Percentiles rank a stretch among this genome's conserved stretches.
These are phyloP conservation scores for Volvox reticuliferus DNA, from an alignment of 139 green algal species.

Conservation along the genomic window DNA sequence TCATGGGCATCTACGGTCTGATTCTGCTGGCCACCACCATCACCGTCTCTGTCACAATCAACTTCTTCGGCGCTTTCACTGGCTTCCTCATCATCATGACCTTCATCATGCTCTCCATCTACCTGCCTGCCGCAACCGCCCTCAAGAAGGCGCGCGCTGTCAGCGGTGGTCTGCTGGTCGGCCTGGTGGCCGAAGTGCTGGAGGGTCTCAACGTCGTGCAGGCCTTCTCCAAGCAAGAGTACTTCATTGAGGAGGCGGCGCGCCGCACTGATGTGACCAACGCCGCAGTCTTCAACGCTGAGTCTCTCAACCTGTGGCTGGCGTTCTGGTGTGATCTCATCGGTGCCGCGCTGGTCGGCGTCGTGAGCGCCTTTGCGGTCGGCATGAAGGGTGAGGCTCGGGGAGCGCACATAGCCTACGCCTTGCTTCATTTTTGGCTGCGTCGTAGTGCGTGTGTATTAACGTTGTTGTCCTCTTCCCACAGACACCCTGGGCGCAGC, in stretches of 20 bases:
- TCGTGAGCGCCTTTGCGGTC: slow-evolving; percentile 69
- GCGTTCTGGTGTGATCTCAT: slow-evolving; percentile 80
- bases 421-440: no score
- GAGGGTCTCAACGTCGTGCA: slow-evolving; percentile 72
- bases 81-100: slow-evolving; percentile 66
- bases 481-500: slow-evolving; percentile 59
- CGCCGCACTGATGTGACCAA: slow-evolving; percentile 43
- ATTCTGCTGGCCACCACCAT: slow-evolving; percentile 75
- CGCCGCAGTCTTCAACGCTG: slow-evolving; percentile 66
- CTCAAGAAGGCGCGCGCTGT: slow-evolving; percentile 69
- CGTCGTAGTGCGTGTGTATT: no score
- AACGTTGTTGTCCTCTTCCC: no score
- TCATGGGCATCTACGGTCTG: slow-evolving; percentile 73
- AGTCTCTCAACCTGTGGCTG: slow-evolving; percentile 74
- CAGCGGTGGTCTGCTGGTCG: slow-evolving; percentile 65
- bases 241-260: slow-evolving; percentile 64
- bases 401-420: not conserved
- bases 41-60: slow-evolving; percentile 70
- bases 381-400: slow-evolving; percentile 35
- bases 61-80: slow-evolving; percentile 68
- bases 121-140: slow-evolving; percentile 72
- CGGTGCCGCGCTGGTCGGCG: slow-evolving; percentile 70
- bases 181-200: slow-evolving; percentile 71
- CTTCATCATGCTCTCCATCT: slow-evolving; percentile 67
- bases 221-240: slow-evolving; percentile 62